These are phyloP conservation scores for Darksidea phi DNA, from an alignment of 495 filamentous ascomycete species.

Conservation along the genomic window DNA sequence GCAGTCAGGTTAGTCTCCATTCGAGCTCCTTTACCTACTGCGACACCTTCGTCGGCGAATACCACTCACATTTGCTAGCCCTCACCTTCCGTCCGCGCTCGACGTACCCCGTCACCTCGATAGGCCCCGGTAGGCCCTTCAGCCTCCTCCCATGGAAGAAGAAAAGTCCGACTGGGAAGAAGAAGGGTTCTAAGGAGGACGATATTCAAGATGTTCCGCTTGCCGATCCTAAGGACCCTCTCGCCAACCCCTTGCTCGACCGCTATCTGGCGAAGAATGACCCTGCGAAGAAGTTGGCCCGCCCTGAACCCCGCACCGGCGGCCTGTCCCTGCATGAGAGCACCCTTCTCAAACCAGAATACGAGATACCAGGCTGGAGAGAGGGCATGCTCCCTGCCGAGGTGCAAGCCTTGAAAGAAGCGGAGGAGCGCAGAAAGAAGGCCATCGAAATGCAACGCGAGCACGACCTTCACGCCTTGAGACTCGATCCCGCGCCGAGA, in stretches of 20 bases:
- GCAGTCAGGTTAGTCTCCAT: slow-evolving; percentile 21
- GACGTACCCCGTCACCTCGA: background rate
- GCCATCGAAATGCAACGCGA: background rate
- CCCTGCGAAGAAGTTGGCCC: background rate
- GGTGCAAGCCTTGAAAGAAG: background rate
- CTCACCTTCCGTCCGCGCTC: slow-evolving; percentile 10
- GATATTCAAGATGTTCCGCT: no score
- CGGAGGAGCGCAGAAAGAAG: background rate
- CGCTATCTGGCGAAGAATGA: slow-evolving; percentile 36
- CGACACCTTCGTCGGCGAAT: background rate
- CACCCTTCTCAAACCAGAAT: background rate
- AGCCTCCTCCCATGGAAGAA: background rate
- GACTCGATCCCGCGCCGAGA: slow-evolving; percentile 66
- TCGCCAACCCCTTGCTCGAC: slow-evolving; percentile 40
- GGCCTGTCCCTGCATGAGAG: background rate
- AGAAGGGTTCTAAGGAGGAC: background rate
- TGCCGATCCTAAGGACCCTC: background rate
- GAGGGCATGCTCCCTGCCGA: background rate
- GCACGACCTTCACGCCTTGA: slow-evolving; percentile 32
- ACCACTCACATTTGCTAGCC: background rate
- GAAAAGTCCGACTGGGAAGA: background rate
- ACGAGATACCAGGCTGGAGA: background rate
- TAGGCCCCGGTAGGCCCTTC: background rate
- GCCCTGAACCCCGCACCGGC: background rate
- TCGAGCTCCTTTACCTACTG: background rate